A percentile compares a stretch with the other conserved stretches of the same genome.
Conservation (phyloP, 495 filamentous ascomycete genomes). For the Cairneyella variabilis region DNA sequence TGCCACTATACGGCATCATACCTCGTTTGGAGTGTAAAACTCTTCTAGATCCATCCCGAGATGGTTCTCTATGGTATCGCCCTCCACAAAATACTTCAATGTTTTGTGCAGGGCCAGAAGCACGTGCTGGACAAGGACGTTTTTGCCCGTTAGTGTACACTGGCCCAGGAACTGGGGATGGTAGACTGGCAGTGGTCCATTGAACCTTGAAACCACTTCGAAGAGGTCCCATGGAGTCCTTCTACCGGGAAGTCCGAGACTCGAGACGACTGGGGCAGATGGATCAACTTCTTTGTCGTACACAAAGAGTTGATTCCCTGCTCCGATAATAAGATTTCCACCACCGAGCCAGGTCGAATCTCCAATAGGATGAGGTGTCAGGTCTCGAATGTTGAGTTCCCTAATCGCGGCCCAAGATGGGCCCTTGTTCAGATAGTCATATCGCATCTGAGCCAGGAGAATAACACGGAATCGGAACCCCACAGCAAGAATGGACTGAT, state of each 20-base stretch:
- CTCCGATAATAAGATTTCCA: conserved; percentile 80
- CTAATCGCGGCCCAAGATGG: conserved; percentile 85
- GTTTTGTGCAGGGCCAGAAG: conserved; percentile 71
- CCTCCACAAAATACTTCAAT: conserved; percentile 78
- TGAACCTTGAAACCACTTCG: conserved; percentile 74
- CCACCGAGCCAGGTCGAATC: conserved; percentile 87
- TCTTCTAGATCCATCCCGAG: conserved; percentile 67
- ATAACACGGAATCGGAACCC: conserved; percentile 84
- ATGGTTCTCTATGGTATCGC: conserved; percentile 77
- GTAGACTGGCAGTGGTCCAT: conserved; percentile 85
- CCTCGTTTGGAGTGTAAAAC: conserved; percentile 50
- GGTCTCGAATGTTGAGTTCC: conserved; percentile 74
- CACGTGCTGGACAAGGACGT: conserved; percentile 66
- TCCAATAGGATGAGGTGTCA: conserved; percentile 88
- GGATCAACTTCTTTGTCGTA: conserved; percentile 71
- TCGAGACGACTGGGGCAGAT: conserved; percentile 56
- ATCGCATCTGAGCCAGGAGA: conserved; percentile 86
- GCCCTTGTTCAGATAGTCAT: conserved; percentile 87
- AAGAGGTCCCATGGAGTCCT: conserved; percentile 61
- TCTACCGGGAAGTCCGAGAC: conserved; percentile 56
- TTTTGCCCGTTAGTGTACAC: conserved; percentile 80
- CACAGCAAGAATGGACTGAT: conserved; percentile 86
- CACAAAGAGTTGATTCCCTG: conserved; percentile 90
- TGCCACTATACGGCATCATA: conserved; percentile 6
- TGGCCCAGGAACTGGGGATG: conserved; percentile 92